Evolutionary conservation across 2,329 filamentous ascomycete species (phyloP).

Genomic region (Xylogone sp.): DNA sequence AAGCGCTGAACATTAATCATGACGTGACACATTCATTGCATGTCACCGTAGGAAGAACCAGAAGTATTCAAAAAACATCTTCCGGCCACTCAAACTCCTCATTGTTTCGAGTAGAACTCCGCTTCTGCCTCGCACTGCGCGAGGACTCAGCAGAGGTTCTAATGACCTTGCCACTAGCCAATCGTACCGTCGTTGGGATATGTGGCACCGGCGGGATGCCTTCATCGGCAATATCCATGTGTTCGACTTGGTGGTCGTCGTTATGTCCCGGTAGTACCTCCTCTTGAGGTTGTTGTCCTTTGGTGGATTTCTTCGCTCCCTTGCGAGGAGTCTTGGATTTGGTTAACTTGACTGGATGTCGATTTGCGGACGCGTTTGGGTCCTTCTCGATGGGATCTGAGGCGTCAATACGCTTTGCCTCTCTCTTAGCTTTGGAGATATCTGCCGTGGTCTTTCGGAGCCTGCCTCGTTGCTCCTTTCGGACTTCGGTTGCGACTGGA

Average conservation of each 20-base stretch:
- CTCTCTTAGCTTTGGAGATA: neutral
- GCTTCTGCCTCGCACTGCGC: neutral
- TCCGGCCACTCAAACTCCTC: conserved; percentile 38
- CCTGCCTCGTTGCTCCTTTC: conserved; percentile 5
- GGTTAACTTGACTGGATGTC: neutral
- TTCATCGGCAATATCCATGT: neutral
- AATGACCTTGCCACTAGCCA: conserved; percentile 19
- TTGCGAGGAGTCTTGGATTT: neutral
- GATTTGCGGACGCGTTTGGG: neutral
- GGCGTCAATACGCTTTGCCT: no score
- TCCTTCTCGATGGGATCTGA: neutral
- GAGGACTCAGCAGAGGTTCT: conserved; percentile 4
- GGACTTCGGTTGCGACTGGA: neutral
- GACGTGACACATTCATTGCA: neutral
- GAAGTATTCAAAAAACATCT: conserved; percentile 33
- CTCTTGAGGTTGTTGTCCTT: neutral
- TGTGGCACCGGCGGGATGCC: conserved; percentile 15
- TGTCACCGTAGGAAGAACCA: neutral
- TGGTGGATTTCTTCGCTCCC: neutral
- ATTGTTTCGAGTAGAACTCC: conserved; percentile 1
- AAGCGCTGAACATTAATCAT: neutral
- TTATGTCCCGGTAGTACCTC: neutral
- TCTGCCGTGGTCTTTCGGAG: neutral
- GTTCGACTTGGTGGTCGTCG: neutral
- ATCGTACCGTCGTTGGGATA: conserved; percentile 19